phyloP scores from a whole-genome alignment of 495 filamentous ascomycete genomes.

The Viridothelium virens region DNA sequence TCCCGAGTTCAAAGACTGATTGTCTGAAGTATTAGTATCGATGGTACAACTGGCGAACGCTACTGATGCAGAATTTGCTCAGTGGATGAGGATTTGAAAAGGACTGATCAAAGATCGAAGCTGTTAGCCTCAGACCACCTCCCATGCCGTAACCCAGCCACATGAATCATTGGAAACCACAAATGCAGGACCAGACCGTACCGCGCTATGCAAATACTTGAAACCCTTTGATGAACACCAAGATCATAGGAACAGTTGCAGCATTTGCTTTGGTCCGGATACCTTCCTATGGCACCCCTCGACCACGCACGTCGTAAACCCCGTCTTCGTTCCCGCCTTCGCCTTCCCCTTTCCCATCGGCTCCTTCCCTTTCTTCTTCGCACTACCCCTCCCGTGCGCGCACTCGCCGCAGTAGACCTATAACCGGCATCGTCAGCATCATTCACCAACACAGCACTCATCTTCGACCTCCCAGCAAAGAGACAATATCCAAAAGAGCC shows the following conservation, averaged over 20 bases:
- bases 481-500: neutral
- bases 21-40: too few relatives aligned
- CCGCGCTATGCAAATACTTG: neutral
- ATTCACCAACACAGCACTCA: too few relatives aligned
- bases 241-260: conserved; percentile 34
- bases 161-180: neutral
- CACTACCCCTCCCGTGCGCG: conserved; percentile 41
- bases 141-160: neutral
- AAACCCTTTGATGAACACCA: neutral
- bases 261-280: conserved; percentile 23
- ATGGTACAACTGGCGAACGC: too few relatives aligned
- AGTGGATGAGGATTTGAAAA: too few relatives aligned
- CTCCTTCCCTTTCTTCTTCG: conserved; percentile 27
- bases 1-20: too few relatives aligned
- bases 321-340: conserved; percentile 6
- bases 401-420: conserved; percentile 71
- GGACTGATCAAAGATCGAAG: neutral
- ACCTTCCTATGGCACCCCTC: conserved; percentile 32
- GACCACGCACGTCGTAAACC: conserved; percentile 29
- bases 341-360: conserved; percentile 21
- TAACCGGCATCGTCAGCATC: neutral
- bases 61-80: too few relatives aligned
- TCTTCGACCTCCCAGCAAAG: neutral
- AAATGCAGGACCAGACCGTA: conserved; percentile 2
- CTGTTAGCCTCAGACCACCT: neutral